Base-by-base conservation (phyloP, 75 land plant species). In the Selaginella tamariscina region DNA sequence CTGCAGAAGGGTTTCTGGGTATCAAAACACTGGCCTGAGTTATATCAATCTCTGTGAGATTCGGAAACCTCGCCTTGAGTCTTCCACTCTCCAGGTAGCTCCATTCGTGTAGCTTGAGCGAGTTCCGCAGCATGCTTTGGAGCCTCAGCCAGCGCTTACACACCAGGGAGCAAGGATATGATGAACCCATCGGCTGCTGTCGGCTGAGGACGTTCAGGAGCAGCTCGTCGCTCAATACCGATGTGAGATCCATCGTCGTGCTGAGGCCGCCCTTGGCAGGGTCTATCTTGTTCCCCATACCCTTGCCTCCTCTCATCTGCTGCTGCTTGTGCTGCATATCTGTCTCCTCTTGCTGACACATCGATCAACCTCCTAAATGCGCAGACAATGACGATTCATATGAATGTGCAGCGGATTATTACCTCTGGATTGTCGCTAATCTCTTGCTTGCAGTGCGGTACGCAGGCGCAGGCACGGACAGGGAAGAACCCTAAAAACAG, bases 91-190 rank as follows among this genome's bases (percentile, higher is more conserved):
- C 78, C 28, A 89, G 67, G 65, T 86, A 84, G 11, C 63, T 65
- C 95, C 97, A 92, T 33, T 92, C 84, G 32, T 60, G 66, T 22
- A 92, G 69, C 39, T 57, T 73, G 24, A 92, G 32, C 23, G 75
- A 66, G 22, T 44, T 74, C 2, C 81, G 68, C 23, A 80, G 77
- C 13, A 66, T 66, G 57, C 92, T 86, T 2, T 69, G 66, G 24
- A 91, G 65, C 31, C 27, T 23, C 63, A 81, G 39, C 96, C 96
- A 91, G 0, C 92, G 73, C 75, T 72, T 78, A 70, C 88, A 87
- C 23, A 91, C 96, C 29, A 84, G 75, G 2, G 84, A 78, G 28
- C 56, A 72, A 1, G 80, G 63, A 54, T 24, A 18, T 59, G 74
- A 79, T 1, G 77, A 63, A 5, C 11, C 5, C 9, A 65, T 22